phyloP scores from a whole-genome alignment of 805 yeast species.

The Lipomyces japonicus region DNA sequence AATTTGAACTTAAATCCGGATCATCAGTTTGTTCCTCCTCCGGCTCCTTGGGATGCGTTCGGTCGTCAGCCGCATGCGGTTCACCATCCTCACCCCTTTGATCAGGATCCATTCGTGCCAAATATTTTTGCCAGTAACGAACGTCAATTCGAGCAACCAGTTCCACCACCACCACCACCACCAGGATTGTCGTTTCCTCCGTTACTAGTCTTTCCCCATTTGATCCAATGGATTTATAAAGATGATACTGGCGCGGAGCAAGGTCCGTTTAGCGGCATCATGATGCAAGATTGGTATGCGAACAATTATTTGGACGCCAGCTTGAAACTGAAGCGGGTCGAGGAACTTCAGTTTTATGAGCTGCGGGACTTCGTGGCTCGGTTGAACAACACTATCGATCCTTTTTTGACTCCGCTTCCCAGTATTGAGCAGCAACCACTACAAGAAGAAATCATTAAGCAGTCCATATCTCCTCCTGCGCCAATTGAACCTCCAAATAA shows the following conservation, averaged over 20 bases:
- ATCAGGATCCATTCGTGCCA: slow-evolving; percentile 18
- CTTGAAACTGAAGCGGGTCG: slow-evolving; percentile 56
- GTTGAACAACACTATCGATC: slow-evolving; percentile 50
- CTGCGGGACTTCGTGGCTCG: slow-evolving; percentile 52
- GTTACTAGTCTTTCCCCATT: slow-evolving; percentile 16
- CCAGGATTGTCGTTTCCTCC: slow-evolving; percentile 23
- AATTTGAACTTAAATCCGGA: background rate
- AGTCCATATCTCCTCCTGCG: background rate
- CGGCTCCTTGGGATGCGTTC: background rate
- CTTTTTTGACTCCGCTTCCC: slow-evolving; percentile 61
- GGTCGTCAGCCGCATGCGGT: slow-evolving; percentile 3
- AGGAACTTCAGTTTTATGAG: slow-evolving; percentile 48
- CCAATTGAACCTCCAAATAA: background rate
- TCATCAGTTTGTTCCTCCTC: background rate
- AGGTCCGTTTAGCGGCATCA: slow-evolving; percentile 72
- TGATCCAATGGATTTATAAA: slow-evolving; percentile 57
- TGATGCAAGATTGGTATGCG: slow-evolving; percentile 76
- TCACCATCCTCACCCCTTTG: slow-evolving; percentile 5
- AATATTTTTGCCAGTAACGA: slow-evolving; percentile 3
- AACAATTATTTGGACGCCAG: slow-evolving; percentile 55
- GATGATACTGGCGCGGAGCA: slow-evolving; percentile 69
- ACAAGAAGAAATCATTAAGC: background rate
- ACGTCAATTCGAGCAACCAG: background rate
- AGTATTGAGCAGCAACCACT: slow-evolving; percentile 5
- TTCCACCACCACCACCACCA: slow-evolving; percentile 5